Evolutionary conservation across 1,284 basidiomycete species (phyloP), one percentile per base, ranked within the genome.

Genomic region (Ceratobasidium sp.): DNA sequence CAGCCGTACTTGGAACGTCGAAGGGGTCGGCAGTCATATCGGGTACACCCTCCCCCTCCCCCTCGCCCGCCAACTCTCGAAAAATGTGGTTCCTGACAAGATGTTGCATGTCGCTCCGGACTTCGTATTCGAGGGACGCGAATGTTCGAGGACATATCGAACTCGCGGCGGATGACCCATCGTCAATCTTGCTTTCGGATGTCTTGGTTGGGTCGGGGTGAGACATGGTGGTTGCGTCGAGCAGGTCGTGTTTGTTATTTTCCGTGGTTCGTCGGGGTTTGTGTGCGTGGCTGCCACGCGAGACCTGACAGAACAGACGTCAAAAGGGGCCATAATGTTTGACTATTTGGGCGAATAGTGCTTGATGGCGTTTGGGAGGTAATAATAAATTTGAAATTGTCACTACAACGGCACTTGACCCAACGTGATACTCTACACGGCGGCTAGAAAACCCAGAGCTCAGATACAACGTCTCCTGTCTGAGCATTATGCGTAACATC

Each of bases 371-470:
- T n/a, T n/a, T n/a, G n/a, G n/a, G n/a, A n/a, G n/a, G n/a, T n/a
- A n/a, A n/a, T n/a, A n/a, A n/a, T n/a, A n/a, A n/a, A n/a, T n/a
- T n/a, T n/a, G n/a, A n/a, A n/a, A n/a, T n/a, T n/a, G n/a, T n/a
- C n/a, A n/a, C n/a, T n/a, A n/a, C n/a, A n/a, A n/a, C n/a, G n/a
- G n/a, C n/a, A n/a, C n/a, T n/a, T n/a, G n/a, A n/a, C n/a, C n/a
- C 42, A 45, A 15, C 42, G 22, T 15, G 17, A 40, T n/a, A 5
- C 42, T 45, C 6, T n/a, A 45, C 42, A 15, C 29, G 17, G 22
- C 22, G 22, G 17, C 49, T 65, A 65, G 27, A 71, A 71, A 22
- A 54, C 34, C 70, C 70, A 71, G 7, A 71, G 67, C 65, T 69
- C 70, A 31, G 56, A 55, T 27, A 71, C 65, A 34, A 68, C 57